Conservation (phyloP, 371 early-diverging fungal genomes). For the Mortierella sp. region DNA sequence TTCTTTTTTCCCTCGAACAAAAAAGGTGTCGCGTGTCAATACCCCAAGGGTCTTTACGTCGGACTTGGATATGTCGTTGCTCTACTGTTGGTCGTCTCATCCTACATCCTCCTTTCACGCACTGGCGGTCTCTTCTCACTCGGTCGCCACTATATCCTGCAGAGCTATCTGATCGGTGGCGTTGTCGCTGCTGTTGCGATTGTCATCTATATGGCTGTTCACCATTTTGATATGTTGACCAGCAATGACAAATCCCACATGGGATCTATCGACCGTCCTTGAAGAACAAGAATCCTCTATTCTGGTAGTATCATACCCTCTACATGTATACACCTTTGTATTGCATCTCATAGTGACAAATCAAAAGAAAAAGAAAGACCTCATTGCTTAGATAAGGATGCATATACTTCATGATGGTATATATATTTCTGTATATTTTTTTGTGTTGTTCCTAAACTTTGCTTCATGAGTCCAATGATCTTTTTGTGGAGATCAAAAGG, state of each 20-base stretch:
- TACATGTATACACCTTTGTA: too few relatives aligned
- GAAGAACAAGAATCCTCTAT: not conserved
- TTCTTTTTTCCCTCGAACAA: not conserved
- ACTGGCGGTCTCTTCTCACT: constrained; percentile 21
- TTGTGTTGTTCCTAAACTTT: too few relatives aligned
- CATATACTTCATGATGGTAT: not conserved
- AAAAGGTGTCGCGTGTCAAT: constrained; percentile 49
- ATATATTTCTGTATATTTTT: too few relatives aligned
- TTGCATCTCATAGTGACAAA: not conserved
- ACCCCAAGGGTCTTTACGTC: constrained; percentile 49
- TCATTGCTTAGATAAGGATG: too few relatives aligned
- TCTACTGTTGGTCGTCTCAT: constrained; percentile 16
- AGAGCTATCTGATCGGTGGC: constrained; percentile 36
- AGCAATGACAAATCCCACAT: constrained; percentile 47
- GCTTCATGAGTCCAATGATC: too few relatives aligned
- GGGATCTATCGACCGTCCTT: constrained; percentile 25
- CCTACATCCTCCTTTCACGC: constrained; percentile 10
- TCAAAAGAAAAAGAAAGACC: not conserved
- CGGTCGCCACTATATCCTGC: constrained; percentile 45
- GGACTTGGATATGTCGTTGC: constrained; percentile 18
- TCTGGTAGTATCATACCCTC: too few relatives aligned
- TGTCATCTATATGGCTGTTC: constrained; percentile 21
- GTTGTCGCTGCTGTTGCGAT: constrained; percentile 31
- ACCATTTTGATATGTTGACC: constrained; percentile 45
- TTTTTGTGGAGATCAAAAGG: too few relatives aligned